Evolutionary conservation across 2,329 filamentous ascomycete species (phyloP), one percentile per base, ranked within the genome.

Genomic region (Aspergillus pseudonomiae): DNA sequence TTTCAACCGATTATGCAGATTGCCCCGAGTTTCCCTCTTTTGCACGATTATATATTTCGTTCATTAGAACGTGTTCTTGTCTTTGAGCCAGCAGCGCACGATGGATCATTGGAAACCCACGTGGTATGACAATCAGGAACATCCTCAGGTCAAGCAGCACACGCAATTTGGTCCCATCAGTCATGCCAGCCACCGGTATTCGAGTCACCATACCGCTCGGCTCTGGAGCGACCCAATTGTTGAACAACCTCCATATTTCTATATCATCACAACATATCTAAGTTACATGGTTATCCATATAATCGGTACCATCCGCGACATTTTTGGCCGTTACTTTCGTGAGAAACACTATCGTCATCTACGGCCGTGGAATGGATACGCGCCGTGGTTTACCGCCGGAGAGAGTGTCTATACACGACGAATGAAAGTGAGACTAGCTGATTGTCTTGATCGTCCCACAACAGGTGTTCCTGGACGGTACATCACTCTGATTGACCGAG

Each of bases 401-500:
- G 95, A 99, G 83, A 98, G 94, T 79, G 99, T 99, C 79, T 99
- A 99, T 80, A 92, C 94, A 62, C 88, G 95, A 62, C 87, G 95
- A 65, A 80, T 99, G 75, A 98, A 99, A 84, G 87, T 93, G 83
- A 89, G 95, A 67, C 93, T 99, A 75, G 96, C 98, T 71, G 95
- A 99, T 79, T 97, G 93, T 82, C 99, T 99, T 77, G 91, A 94
- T 70, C 88, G 95, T 57, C 93, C 94, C 16, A 93, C 91, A 32
- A 96, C 93, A 5, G 95, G 95, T 59, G 95, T 99, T 32, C 95
- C 95, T 10, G 95, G 95, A 62, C 89, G 95, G 66, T 97, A 88
- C 82, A 95, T 99, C 73, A 98, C 92, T 30, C 84, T 99, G 45
- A 86, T 98, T 70, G 94, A 98, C 78, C 92, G 95, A 74, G 90